Percentiles rank a stretch among this genome's conserved stretches.
Conservation (phyloP, 192 early-diverging fungal genomes). For the Linderina pennispora region DNA sequence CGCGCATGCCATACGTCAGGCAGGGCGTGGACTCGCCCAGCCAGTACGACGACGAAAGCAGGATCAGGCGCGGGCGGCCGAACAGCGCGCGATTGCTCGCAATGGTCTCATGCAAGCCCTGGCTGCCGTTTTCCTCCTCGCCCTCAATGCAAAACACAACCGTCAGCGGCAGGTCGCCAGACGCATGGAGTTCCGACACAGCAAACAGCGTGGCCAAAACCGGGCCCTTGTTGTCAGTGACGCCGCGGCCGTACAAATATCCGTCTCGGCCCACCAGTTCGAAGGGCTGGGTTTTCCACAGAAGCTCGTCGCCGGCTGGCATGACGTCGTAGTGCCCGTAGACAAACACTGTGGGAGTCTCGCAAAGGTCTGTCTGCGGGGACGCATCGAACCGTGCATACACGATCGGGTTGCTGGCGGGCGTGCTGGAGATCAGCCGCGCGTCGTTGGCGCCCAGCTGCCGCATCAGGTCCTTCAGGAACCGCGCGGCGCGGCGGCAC, state of each 20-base stretch:
- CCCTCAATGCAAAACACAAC: constrained; percentile 76
- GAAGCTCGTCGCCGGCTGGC: constrained; percentile 55
- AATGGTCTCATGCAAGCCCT: constrained; percentile 59
- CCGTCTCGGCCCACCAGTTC: constrained; percentile 60
- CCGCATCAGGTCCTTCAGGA: constrained; percentile 56
- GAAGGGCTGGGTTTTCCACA: constrained; percentile 65
- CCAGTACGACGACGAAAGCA: constrained; percentile 72
- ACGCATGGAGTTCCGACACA: constrained; percentile 56
- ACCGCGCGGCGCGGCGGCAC: constrained; percentile 67
- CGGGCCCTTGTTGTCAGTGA: constrained; percentile 78
- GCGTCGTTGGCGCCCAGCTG: constrained; percentile 60
- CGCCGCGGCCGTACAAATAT: constrained; percentile 71
- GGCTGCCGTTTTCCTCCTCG: constrained; percentile 72
- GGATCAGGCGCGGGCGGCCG: constrained; percentile 20
- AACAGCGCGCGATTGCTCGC: constrained; percentile 31
- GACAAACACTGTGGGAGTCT: constrained; percentile 53
- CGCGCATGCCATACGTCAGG: constrained; percentile 73
- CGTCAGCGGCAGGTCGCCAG: constrained; percentile 51
- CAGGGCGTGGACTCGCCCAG: constrained; percentile 70
- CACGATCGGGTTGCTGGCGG: constrained; percentile 63
- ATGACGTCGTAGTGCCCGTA: constrained; percentile 85
- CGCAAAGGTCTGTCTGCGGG: constrained; percentile 3
- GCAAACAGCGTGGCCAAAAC: constrained; percentile 69
- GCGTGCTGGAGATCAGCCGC: constrained; percentile 53
- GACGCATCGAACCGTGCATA: constrained; percentile 55